phyloP scores from a whole-genome alignment of 352 stramenopile species.

The Globisporangium splendens region DNA sequence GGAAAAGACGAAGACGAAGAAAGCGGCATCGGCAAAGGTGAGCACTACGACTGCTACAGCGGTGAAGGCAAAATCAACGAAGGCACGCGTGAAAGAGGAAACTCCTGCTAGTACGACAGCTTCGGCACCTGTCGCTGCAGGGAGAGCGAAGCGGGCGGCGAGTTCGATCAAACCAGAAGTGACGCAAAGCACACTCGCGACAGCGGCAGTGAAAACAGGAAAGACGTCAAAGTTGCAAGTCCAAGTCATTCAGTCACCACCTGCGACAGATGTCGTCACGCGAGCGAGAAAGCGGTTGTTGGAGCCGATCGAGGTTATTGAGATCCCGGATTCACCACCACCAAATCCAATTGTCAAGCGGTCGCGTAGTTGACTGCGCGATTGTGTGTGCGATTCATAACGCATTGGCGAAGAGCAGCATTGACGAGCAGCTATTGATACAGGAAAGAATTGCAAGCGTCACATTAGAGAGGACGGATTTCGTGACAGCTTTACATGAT shows the following conservation, averaged over 20 bases:
- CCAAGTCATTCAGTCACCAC: constrained; percentile 1
- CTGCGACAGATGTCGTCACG: neutral
- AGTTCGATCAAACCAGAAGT: neutral
- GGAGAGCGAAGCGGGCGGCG: neutral
- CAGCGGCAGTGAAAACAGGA: neutral
- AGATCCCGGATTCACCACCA: neutral
- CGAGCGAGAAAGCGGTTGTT: neutral
- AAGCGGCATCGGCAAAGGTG: neutral
- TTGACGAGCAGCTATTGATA: neutral
- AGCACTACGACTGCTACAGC: neutral
- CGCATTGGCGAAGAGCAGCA: neutral
- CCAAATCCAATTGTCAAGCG: neutral
- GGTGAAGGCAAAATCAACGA: neutral
- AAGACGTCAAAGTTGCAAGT: constrained; percentile 5
- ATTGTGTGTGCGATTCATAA: neutral
- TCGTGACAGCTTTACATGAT: too few relatives aligned
- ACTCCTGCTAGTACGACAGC: neutral
- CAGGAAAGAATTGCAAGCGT: too few relatives aligned
- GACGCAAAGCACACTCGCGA: neutral
- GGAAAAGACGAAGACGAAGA: neutral
- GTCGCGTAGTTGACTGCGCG: neutral
- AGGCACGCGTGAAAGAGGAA: constrained; percentile 1
- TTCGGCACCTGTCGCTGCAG: neutral
- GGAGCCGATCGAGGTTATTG: neutral
- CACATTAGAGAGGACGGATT: too few relatives aligned